These are phyloP conservation scores for Amanita rubescens DNA, from an alignment of 768 basidiomycete genomes.

Conservation along the genomic window DNA sequence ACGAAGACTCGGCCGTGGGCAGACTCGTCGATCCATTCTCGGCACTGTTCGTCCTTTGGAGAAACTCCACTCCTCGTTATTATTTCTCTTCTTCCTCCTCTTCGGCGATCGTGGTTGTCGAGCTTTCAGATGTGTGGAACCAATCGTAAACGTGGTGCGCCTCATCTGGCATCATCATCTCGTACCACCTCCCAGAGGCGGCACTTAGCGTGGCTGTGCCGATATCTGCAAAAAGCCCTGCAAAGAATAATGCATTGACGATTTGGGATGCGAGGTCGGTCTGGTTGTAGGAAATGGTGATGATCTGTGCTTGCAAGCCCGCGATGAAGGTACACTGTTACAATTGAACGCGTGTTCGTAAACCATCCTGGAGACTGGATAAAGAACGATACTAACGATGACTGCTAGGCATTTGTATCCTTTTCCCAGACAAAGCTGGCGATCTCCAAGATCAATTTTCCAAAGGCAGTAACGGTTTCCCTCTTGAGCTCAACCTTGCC, in stretches of 20 bases:
- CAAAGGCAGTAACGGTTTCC: too few species aligned
- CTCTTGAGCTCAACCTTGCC: too few species aligned
- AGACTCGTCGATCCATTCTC: neutral
- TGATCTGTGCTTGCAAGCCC: constrained; percentile 3
- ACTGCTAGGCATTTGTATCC: neutral
- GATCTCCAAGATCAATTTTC: too few species aligned
- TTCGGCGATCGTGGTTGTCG: neutral
- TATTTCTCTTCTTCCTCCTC: neutral
- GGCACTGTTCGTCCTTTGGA: neutral
- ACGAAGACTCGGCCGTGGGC: neutral
- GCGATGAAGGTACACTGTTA: constrained; percentile 3
- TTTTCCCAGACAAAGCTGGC: too few species aligned
- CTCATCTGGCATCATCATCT: constrained; percentile 2
- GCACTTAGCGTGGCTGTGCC: neutral
- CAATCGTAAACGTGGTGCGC: neutral
- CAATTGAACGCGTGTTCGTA: neutral
- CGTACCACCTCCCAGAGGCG: constrained; percentile 1
- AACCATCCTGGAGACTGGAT: neutral
- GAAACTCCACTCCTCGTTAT: neutral
- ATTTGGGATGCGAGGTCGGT: neutral
- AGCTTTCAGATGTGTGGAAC: neutral
- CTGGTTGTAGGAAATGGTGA: neutral
- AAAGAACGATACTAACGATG: neutral
- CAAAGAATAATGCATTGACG: constrained; percentile 4
- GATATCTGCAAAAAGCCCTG: constrained; percentile 4